Percentiles rank a stretch among this genome's conserved stretches.
These are phyloP conservation scores for Leishmania major DNA, from an alignment of 208 protist species.

Conservation along the genomic window DNA sequence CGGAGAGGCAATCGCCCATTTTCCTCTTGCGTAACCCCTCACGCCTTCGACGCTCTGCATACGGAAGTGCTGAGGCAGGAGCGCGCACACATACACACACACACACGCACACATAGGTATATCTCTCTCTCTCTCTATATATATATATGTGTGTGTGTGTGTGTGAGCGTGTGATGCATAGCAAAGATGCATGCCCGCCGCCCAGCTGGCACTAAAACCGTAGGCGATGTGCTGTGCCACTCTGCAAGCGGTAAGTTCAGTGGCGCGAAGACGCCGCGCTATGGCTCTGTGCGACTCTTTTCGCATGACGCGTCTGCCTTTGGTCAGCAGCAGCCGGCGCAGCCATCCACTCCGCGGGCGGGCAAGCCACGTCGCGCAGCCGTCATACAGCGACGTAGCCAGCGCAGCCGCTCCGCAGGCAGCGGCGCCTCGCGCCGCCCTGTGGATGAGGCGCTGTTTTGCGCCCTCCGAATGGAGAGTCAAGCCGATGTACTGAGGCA, in stretches of 20 bases:
- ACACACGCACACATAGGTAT: too few species aligned
- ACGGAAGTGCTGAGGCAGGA: neutral
- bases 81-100: neutral
- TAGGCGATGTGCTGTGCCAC: neutral
- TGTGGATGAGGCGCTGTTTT: conserved; percentile 36
- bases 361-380: neutral
- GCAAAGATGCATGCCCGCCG: neutral
- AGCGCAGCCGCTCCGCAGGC: neutral
- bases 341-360: neutral
- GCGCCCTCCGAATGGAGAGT: conserved; percentile 26
- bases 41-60: neutral
- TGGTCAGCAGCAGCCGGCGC: neutral
- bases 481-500: conserved; percentile 16
- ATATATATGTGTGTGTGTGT: too few species aligned
- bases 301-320: neutral
- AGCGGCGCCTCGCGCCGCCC: conserved; percentile 11
- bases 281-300: neutral
- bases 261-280: neutral
- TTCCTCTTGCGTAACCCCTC: neutral
- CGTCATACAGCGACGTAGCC: neutral
- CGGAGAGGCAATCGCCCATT: neutral
- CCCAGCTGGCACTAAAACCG: neutral
- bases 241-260: neutral
- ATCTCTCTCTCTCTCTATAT: too few species aligned
- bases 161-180: neutral